Evolutionary conservation across 345 rosid species (phyloP), one percentile per base, ranked within the genome.

Genomic region (Arabidopsis arenosa): DNA sequence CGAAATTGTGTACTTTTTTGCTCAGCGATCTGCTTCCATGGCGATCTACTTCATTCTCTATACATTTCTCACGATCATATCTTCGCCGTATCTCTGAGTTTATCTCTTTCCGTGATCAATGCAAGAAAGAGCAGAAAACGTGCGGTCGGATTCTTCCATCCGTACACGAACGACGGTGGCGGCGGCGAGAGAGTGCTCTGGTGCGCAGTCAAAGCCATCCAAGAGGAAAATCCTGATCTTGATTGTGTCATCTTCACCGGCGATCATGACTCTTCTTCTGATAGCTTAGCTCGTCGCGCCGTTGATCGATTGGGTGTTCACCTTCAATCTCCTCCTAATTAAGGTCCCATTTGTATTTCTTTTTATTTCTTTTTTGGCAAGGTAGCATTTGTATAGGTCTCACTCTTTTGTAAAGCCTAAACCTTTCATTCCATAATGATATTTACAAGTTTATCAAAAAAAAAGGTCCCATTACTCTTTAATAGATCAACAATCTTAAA

Each of bases 121-220:
- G 71, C 82, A 63, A 79, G 93, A 40, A 80, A 74, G 13, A 63
- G 45, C 73, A 71, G 82, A 30, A 80, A 77, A 65, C 74, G 49
- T n/a, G 88, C 97, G 1, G 97, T 89, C 39, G 97, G 83, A 1
- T 94, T 92, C 87, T 92, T 94, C 84, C 98, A 94, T 57, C 98
- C 97, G 1, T 90, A 84, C 87, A 90, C 97, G 21, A 90, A 94
- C 82, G 98, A 92, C 76, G 98, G 97, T 14, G 98, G 98, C 33
- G 97, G 98, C 61, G 96, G 98, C 8, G 97, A 94, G 81, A 80
- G 98, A 73, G 98, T 92, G 36, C 89, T 94, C 40, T 94, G 98
- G 98, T 94, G 96, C 76, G 90, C 98, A 18, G 96, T 92, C 55
- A 92, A 83, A 86, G 96, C 97, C 13, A 84, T 94, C 68, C 97